phyloP scores from a whole-genome alignment of 371 early-diverging fungal genomes.

The Mortierella polycephala region DNA sequence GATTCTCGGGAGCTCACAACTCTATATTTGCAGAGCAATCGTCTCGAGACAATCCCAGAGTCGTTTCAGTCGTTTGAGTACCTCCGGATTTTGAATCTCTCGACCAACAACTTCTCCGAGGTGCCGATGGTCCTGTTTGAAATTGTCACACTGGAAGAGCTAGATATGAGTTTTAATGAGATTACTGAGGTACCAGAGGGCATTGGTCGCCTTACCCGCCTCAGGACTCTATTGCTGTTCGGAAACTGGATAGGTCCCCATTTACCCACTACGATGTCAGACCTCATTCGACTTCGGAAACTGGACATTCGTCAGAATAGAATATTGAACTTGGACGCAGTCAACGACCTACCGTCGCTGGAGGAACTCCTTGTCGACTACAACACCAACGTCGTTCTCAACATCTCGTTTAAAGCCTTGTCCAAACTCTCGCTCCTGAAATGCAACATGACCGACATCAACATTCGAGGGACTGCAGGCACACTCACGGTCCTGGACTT shows the following conservation, averaged over 20 bases:
- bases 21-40: slow-evolving; percentile 80
- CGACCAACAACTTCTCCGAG: slow-evolving; percentile 80
- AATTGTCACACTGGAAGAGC: slow-evolving; percentile 69
- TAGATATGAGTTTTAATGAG: slow-evolving; percentile 89
- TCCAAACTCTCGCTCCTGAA: slow-evolving; percentile 60
- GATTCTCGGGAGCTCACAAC: slow-evolving; percentile 64
- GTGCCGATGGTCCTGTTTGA: slow-evolving; percentile 75
- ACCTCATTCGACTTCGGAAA: slow-evolving; percentile 72
- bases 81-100: slow-evolving; percentile 74
- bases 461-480: slow-evolving; percentile 28
- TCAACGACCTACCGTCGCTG: slow-evolving; percentile 68
- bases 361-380: slow-evolving; percentile 75
- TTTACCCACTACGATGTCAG: slow-evolving; percentile 72
- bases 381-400: slow-evolving; percentile 69
- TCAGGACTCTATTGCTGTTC: slow-evolving; percentile 74
- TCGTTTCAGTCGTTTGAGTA: slow-evolving; percentile 63
- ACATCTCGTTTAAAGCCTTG: slow-evolving; percentile 57
- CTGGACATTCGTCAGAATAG: slow-evolving; percentile 82
- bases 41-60: slow-evolving; percentile 70
- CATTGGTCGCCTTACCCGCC: slow-evolving; percentile 73
- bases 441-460: slow-evolving; percentile 69
- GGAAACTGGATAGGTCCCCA: slow-evolving; percentile 79
- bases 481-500: slow-evolving; percentile 69
- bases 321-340: slow-evolving; percentile 71
- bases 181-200: slow-evolving; percentile 79